Evolutionary conservation across 2,329 filamentous ascomycete genomes (phyloP).

Genomic region (Hymenoscyphus occultus): DNA sequence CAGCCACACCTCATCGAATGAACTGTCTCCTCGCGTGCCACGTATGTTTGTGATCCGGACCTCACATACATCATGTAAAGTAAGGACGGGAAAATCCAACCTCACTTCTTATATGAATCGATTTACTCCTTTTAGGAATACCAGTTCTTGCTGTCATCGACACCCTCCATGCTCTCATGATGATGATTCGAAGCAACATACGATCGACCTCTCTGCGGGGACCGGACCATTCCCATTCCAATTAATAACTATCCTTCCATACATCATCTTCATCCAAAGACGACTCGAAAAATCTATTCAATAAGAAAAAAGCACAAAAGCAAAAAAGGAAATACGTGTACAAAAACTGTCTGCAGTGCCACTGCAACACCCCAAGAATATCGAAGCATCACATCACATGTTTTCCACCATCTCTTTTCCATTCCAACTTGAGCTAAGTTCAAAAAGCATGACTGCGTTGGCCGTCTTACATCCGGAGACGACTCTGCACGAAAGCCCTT

Average conservation of each 20-base stretch:
- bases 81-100: background rate
- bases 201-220: too few species aligned
- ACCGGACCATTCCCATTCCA: background rate
- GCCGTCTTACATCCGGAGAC: constrained; percentile 1
- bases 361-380: constrained; percentile 6
- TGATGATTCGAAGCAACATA: background rate
- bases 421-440: background rate
- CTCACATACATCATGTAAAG: constrained; percentile 5
- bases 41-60: constrained; percentile 10
- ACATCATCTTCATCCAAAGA: background rate
- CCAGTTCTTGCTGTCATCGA: background rate
- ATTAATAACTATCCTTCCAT: background rate
- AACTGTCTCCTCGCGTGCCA: constrained; percentile 4
- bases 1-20: background rate
- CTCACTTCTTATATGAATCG: background rate
- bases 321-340: constrained; percentile 4
- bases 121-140: background rate
- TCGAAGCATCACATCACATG: constrained; percentile 10
- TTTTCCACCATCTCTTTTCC: constrained; percentile 2
- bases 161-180: background rate
- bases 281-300: background rate
- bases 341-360: constrained; percentile 7
- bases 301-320: background rate
- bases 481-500: background rate
- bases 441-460: constrained; percentile 8